phyloP scores from a whole-genome alignment of 495 filamentous ascomycete genomes.

The Platismatia glauca region DNA sequence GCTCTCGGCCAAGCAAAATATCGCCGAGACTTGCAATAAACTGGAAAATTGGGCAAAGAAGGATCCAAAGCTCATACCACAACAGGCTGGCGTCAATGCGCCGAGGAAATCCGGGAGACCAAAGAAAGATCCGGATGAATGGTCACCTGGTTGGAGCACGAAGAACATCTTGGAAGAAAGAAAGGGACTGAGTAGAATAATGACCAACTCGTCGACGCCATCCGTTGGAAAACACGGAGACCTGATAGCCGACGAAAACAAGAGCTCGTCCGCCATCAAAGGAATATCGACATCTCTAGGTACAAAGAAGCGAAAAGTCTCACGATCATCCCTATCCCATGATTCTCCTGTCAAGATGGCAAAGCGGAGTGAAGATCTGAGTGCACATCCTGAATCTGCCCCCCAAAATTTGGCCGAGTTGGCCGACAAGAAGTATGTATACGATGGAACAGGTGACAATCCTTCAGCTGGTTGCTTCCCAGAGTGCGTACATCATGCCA shows the following conservation, averaged over 20 bases:
- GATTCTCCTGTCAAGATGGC: background rate
- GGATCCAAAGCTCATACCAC: background rate
- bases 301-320: background rate
- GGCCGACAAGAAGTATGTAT: background rate
- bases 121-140: conserved; percentile 5
- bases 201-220: background rate
- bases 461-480: background rate
- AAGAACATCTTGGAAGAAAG: background rate
- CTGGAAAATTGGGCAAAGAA: conserved; percentile 1
- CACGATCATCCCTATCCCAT: background rate
- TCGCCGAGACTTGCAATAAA: background rate
- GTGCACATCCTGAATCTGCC: background rate
- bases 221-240: background rate
- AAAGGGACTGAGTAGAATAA: background rate
- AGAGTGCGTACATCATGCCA: background rate
- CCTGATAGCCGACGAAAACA: background rate
- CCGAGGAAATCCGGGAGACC: conserved; percentile 10
- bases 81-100: conserved; percentile 4
- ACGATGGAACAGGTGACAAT: background rate
- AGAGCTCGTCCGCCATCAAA: background rate
- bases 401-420: background rate
- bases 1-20: background rate
- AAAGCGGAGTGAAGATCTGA: background rate
- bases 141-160: background rate
- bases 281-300: background rate